Conservation (phyloP, 1,284 basidiomycete species). For the Nidula niveotomentosa region DNA sequence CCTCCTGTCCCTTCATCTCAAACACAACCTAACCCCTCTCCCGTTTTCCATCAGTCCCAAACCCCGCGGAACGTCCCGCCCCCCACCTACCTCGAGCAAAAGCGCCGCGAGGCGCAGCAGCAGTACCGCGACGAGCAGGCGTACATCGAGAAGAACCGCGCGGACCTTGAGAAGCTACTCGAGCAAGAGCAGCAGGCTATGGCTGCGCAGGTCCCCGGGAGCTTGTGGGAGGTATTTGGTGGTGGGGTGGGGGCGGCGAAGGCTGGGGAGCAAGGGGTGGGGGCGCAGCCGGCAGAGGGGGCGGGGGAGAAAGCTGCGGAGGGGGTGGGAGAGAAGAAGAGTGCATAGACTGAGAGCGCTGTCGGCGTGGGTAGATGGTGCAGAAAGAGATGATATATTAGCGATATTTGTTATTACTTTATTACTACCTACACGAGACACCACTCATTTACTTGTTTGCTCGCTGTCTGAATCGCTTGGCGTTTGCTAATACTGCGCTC, state of each 20-base stretch:
- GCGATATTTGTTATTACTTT: too few species aligned
- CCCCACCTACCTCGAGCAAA: conserved; percentile 88
- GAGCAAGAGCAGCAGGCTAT: conserved; percentile 84
- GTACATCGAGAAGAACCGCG: conserved; percentile 83
- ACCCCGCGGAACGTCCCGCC: conserved; percentile 44
- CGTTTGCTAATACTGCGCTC: too few species aligned
- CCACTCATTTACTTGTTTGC: too few species aligned
- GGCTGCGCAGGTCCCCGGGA: conserved; percentile 43
- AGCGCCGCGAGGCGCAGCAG: conserved; percentile 84
- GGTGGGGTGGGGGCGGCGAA: conserved; percentile 17
- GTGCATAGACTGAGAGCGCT: too few species aligned
- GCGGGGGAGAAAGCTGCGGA: too few species aligned
- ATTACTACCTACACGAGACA: too few species aligned
- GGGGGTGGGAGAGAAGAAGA: too few species aligned
- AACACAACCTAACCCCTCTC: neutral
- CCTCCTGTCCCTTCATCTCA: neutral
- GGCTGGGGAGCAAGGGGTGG: neutral
- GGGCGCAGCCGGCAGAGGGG: neutral
- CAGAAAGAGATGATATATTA: too few species aligned
- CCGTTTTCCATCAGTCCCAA: conserved; percentile 9
- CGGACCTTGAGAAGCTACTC: conserved; percentile 75
- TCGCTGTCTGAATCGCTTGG: too few species aligned
- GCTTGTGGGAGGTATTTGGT: conserved; percentile 44
- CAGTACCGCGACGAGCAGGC: conserved; percentile 88
- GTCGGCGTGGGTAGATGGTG: too few species aligned